phyloP scores from a whole-genome alignment of 768 basidiomycete species.

The Fomitopsis pulvina region DNA sequence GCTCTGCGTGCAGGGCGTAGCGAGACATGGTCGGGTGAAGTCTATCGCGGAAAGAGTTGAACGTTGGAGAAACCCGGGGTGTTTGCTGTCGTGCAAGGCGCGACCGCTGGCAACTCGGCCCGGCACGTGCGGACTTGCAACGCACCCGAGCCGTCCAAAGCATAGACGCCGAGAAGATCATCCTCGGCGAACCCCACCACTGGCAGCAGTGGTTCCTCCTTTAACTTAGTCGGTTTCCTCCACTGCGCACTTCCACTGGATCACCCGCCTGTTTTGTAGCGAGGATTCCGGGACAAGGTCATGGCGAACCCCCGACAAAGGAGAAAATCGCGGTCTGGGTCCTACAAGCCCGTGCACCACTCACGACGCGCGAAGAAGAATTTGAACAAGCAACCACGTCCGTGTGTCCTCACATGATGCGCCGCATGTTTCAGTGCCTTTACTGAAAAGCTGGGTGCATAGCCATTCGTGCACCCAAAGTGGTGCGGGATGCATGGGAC shows the following conservation, averaged over 20 bases:
- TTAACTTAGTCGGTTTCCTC: neutral
- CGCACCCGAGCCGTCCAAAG: too few relatives aligned
- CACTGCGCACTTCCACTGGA: neutral
- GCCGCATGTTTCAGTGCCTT: neutral
- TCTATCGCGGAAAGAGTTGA: neutral
- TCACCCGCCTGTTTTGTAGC: neutral
- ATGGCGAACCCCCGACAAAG: conserved; percentile 97
- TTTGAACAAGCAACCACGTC: conserved; percentile 73
- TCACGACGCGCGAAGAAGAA: conserved; percentile 69
- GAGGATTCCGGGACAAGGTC: neutral
- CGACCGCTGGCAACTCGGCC: neutral
- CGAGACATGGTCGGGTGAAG: conserved; percentile 25
- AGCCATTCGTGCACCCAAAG: conserved; percentile 79
- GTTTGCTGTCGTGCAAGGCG: neutral
- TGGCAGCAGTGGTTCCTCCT: too few relatives aligned
- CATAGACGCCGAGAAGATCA: neutral
- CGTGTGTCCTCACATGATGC: conserved; percentile 21
- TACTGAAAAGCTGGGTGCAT: conserved; percentile 7
- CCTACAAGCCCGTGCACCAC: conserved; percentile 68
- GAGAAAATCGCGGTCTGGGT: conserved; percentile 73
- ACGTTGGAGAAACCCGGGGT: neutral
- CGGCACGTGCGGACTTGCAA: neutral
- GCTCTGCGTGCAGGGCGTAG: conserved; percentile 26
- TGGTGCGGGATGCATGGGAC: conserved; percentile 84
- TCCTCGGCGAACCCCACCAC: neutral